Evolutionary conservation across 768 basidiomycete genomes (phyloP), one percentile per base, ranked within the genome.

Genomic region (Kwoniella newhampshirensis): DNA sequence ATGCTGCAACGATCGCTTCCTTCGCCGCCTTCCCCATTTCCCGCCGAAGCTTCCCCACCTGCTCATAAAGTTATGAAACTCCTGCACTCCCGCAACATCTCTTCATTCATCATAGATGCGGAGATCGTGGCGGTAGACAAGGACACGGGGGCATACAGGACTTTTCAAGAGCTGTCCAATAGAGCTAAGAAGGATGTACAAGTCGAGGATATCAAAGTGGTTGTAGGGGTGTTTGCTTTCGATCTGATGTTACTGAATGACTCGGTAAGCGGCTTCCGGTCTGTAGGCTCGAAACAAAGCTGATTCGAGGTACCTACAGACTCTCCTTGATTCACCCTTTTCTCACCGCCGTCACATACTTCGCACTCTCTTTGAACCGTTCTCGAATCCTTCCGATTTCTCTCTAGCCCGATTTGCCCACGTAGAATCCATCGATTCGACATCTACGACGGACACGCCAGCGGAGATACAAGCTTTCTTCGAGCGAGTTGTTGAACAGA

Each of bases 181-280:
- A 82, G 91, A 54, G 86, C 89, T 7, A 84, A 87, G 45, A 91
- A 92, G 72, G 86, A 89, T 68, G 91, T 92, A 28, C 77, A 82
- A 54, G 74, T 89, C 5, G 80, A 82, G 57, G 84, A 91, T 66
- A 82, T 96, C 67, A 86, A 83, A 60, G 82, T 93, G 39, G 76
- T 84, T 23, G 89, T 94, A 1, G 86, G 87, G n/a, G 81, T 94
- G 2, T 93, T 83, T 74, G 86, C 83, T 0, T 96, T 94, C 74
- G 92, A 96, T 77, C 67, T 94, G 57, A 88, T 96, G 89, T 85
- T 85, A 68, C 78, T 90, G 44, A 86, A 94, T 75, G 86, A 83
- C 58, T 77, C 86, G 78, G 92, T 89, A 60, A 75, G 84, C 70
- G 0, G 1, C n/a, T 11, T 46, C 26, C 32, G n/a, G n/a, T 28